Percentiles rank a stretch among this genome's conserved stretches.
Evolutionary conservation across 1,139 yeast genomes (phyloP).

Genomic region (Nakaseomyces bracarensis): DNA sequence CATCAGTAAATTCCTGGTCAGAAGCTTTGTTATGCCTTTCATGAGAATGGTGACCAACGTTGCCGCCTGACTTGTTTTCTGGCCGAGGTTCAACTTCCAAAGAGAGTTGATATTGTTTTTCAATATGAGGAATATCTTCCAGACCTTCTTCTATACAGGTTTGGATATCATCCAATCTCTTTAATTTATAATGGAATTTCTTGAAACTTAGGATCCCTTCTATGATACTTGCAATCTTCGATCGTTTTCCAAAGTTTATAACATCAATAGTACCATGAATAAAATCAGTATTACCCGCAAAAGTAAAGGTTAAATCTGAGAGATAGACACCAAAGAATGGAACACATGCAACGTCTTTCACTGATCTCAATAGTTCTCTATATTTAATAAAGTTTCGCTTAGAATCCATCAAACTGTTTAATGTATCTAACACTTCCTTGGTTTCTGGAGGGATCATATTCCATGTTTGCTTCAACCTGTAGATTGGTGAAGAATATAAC

Average conservation of each 20-base stretch:
- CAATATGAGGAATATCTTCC: conserved; percentile 51
- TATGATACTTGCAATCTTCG: conserved; percentile 64
- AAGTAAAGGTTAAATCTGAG: conserved; percentile 81
- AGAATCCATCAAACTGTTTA: conserved; percentile 81
- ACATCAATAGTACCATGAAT: conserved; percentile 55
- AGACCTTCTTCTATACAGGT: conserved; percentile 52
- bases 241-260: conserved; percentile 65
- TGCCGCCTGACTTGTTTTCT: conserved; percentile 5
- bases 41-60: conserved; percentile 8
- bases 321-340: conserved; percentile 88
- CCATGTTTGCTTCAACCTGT: conserved; percentile 82
- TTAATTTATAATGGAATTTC: conserved; percentile 54
- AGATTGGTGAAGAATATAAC: conserved; percentile 75
- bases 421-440: conserved; percentile 47
- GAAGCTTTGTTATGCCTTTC: conserved; percentile 9
- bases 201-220: conserved; percentile 70
- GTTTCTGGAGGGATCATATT: conserved; percentile 50
- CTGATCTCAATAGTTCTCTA: conserved; percentile 66
- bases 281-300: conserved; percentile 78
- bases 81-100: conserved; percentile 41
- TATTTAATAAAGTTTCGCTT: conserved; percentile 80
- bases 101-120: conserved; percentile 72
- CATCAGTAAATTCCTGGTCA: conserved; percentile 11
- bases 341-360: conserved; percentile 72
- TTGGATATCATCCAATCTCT: conserved; percentile 58